Evolutionary conservation across 768 basidiomycete species (phyloP).

Genomic region (Macrolepiota dolichaula): DNA sequence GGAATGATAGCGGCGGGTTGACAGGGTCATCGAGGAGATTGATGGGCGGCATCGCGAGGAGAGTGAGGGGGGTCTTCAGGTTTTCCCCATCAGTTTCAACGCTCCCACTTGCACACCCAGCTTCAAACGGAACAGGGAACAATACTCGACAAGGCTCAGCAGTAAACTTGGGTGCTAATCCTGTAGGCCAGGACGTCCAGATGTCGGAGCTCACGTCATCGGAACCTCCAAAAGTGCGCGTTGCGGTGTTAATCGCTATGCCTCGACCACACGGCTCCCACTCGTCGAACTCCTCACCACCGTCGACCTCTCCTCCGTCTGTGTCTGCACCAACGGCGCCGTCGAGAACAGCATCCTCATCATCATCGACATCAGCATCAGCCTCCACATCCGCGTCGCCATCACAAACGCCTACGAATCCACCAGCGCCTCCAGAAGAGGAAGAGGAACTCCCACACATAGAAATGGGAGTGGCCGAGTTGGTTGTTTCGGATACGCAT

Average conservation of each 20-base stretch:
- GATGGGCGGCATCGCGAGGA: neutral
- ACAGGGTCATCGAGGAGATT: neutral
- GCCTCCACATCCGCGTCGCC: conserved; percentile 5
- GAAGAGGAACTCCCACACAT: conserved; percentile 22
- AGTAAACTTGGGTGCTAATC: neutral
- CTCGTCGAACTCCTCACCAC: neutral
- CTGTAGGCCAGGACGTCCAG: neutral
- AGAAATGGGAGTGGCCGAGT: conserved; percentile 24
- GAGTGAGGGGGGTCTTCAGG: neutral
- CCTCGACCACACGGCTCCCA: conserved; percentile 20
- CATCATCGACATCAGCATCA: conserved; percentile 7
- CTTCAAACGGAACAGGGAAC: neutral
- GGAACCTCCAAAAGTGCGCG: conserved; percentile 22
- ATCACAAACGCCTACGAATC: neutral
- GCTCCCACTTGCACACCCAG: neutral
- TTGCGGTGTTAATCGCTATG: conserved; percentile 46
- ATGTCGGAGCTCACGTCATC: conserved; percentile 1
- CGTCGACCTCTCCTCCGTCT: conserved; percentile 8
- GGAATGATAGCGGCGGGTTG: neutral
- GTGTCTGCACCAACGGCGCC: no score
- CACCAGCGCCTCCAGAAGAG: conserved; percentile 10
- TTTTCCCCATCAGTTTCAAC: neutral
- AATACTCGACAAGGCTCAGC: neutral
- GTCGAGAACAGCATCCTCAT: neutral
- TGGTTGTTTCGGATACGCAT: conserved; percentile 12